Base-by-base conservation (phyloP, 352 stramenopile genomes). In the Phytophthora uliginosa region DNA sequence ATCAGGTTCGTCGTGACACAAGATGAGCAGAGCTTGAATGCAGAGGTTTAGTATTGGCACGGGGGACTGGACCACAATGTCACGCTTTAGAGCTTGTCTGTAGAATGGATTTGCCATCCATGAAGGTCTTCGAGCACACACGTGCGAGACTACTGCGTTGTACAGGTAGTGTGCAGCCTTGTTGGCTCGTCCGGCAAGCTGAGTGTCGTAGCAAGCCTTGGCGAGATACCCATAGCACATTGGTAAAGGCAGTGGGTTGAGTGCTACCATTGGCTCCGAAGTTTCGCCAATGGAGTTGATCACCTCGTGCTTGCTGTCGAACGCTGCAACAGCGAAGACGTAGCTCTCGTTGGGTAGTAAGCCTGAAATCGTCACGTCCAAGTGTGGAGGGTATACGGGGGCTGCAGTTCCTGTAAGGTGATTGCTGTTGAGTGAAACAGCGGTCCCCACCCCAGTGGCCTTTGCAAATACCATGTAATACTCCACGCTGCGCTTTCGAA, bases 401-500 rank as follows among this genome's bases (percentile, higher is more conserved):
- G 77, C 66, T 6, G 86, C 88, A 0, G 88, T 95, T 17, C 91
- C 91, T 17, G 86, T 66, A 0, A 87, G 83, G 12, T 82, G 77
- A 18, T 79, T 84, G 67, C 92, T 97, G 42, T 82, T 96, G 24
- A 95, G 66, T 0, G 89, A 95, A 7, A 97, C 88, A 53, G 84
- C 82, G 6, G 89, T 97, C 0, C 91, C 89, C 12, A 81, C 87
- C 0, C 90, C 89, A 1, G 77, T 79, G 0, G 81, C 64, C 54
- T 97, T 96, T 2, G 82, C 88, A 53, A 92, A 96, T 13, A 95
- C 71, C 82, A 94, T 94, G 55, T 95, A 94, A 50, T 91, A 94
- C 10, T 72, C 63, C 12, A 95, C 76, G 1, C 62, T 47, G 18
- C 69, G 76, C 36, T 81, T 79, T 15, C 72, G 69, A 7, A 77